Evolutionary conservation across 306 rosid genomes (phyloP).

Genomic region (Cicer pinnatifidum): DNA sequence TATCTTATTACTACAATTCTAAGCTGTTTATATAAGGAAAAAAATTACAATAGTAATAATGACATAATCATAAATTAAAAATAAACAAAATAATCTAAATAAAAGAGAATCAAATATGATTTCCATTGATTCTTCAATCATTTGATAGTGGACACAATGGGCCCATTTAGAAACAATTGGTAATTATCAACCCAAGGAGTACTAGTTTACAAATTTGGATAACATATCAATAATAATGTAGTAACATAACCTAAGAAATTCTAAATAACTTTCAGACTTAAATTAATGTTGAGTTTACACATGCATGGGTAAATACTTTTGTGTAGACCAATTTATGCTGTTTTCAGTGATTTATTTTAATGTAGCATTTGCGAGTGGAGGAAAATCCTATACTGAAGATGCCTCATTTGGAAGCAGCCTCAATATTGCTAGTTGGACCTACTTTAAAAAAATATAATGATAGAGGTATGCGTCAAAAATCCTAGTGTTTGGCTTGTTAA

Average conservation of each 20-base stretch:
- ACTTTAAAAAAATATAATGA: constrained; percentile 91
- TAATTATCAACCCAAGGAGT: not conserved
- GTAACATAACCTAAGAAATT: constrained; percentile 8
- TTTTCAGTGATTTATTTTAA: constrained; percentile 42
- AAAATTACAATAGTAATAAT: no score
- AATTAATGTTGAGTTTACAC: constrained; percentile 16
- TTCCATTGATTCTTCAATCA: not conserved
- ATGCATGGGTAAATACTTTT: not conserved
- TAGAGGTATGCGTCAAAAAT: constrained; percentile 68
- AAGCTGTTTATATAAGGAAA: no score
- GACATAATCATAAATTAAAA: no score
- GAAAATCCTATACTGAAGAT: constrained; percentile 95
- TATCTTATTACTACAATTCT: no score
- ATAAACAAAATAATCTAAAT: no score
- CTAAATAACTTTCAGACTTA: constrained; percentile 6
- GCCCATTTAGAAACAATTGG: constrained; percentile 16
- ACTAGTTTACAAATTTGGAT: not conserved
- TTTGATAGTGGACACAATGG: constrained; percentile 17
- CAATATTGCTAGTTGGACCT: constrained; percentile 92
- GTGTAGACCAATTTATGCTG: constrained; percentile 30
- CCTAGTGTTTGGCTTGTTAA: constrained; percentile 36
- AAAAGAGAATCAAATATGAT: no score
- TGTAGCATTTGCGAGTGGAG: constrained; percentile 96
- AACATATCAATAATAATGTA: not conserved
- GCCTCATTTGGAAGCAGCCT: constrained; percentile 94